Evolutionary conservation across 345 rosid species (phyloP), one percentile per base, ranked within the genome.

Genomic region (Linum usitatissimum): DNA sequence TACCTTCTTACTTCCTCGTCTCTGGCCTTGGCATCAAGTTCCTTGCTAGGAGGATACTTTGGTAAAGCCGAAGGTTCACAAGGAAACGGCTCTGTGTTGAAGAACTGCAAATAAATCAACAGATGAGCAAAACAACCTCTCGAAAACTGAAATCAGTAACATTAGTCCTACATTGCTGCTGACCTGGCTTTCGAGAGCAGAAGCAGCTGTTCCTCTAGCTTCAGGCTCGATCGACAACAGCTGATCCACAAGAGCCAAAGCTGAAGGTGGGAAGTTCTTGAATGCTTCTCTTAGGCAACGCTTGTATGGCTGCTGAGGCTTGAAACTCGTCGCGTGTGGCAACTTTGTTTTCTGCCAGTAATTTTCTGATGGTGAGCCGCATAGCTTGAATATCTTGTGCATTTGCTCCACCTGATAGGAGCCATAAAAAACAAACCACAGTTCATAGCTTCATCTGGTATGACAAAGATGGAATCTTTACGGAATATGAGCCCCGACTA

Each of bases 311-410:
- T 75, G 84, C 64, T 85, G 95, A 18, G 95, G 86, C 78, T 76
- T 86, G 81, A 83, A 86, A 61, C 86, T 86, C 61, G 91, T 90
- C 4, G 85, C 83, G n/a, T 69, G 86, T 6, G 90, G 87, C 38
- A 81, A 66, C 68, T 81, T 84, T 60, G 80, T 79, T 14, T 76
- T 88, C 69, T 59, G 69, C 99, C 99, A 94, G 68, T 80, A 94
- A 13, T 77, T 88, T 58, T 84, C 97, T 0, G 84, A 73, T 13
- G 96, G 87, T 2, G 97, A 87, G 66, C 99, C 96, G 6, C 97
- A 94, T 23, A 94, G 88, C 84, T 94, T 94, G 66, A 87, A 86
- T 53, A 90, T 90, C 79, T 90, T 94, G 64, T 94, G 99, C 82
- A 90, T 76, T 71, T 94, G 97, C 81, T 94, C 99, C 71, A 94